Conservation (phyloP, 1,139 yeast species). For the Geotrichum histeridarum region DNA sequence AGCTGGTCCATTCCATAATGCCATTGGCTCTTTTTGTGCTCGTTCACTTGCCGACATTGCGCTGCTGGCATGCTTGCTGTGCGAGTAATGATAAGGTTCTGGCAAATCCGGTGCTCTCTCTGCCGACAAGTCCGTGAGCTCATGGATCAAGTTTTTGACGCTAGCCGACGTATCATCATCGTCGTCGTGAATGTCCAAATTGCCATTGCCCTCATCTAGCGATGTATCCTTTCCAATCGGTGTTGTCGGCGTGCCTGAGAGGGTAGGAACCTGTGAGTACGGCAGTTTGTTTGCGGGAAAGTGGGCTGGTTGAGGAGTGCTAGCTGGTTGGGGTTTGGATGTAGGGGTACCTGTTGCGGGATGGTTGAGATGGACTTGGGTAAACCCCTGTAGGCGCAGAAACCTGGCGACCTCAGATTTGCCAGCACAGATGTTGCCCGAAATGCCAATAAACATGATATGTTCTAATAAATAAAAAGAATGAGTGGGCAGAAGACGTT, state of each 20-base stretch:
- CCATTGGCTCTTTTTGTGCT: constrained; percentile 1
- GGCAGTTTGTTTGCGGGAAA: neutral
- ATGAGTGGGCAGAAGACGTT: too few relatives aligned
- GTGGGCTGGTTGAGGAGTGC: neutral
- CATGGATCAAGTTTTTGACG: constrained; percentile 1
- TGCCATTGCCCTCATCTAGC: neutral
- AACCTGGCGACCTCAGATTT: constrained; percentile 60
- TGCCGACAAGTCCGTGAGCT: constrained; percentile 1
- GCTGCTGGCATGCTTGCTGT: neutral
- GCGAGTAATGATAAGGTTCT: neutral
- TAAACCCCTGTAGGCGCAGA: constrained; percentile 55
- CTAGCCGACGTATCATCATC: neutral
- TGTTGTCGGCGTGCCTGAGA: neutral
- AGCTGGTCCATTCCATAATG: neutral
- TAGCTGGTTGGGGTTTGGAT: neutral
- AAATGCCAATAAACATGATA: constrained; percentile 66
- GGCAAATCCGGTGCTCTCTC: neutral
- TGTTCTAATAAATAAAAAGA: neutral
- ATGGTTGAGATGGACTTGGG: constrained; percentile 25
- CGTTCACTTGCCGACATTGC: neutral
- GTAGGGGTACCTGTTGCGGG: neutral
- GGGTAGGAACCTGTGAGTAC: neutral
- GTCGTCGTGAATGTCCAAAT: neutral
- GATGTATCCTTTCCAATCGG: neutral
- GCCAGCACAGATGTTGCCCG: constrained; percentile 70